Evolutionary conservation across 805 yeast genomes (phyloP).

Genomic region (Monosporozyma solicola): DNA sequence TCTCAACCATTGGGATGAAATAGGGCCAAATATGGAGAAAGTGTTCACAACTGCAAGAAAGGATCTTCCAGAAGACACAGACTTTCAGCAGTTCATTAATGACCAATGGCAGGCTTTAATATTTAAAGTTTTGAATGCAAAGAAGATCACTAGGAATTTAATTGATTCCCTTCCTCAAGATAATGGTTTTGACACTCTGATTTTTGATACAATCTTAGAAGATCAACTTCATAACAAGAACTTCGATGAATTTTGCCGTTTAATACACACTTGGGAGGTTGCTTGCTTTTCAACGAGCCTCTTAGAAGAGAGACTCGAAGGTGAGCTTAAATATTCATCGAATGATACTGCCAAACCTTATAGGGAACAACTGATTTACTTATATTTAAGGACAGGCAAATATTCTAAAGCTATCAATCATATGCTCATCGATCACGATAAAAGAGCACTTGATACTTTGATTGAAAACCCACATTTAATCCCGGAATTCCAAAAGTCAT

Average conservation of each 20-base stretch:
- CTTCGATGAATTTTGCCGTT: conserved; percentile 32
- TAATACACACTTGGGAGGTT: conserved; percentile 50
- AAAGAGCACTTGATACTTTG: conserved; percentile 47
- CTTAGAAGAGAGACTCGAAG: conserved; percentile 41
- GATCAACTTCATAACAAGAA: conserved; percentile 35
- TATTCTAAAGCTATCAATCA: conserved; percentile 58
- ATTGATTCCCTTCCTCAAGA: conserved; percentile 49
- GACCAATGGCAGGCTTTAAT: conserved; percentile 63
- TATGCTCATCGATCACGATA: conserved; percentile 47
- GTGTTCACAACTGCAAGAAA: conserved; percentile 24
- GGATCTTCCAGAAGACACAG: conserved; percentile 13
- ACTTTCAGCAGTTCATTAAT: conserved; percentile 17
- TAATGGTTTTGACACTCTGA: conserved; percentile 29
- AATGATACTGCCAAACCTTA: conserved; percentile 23
- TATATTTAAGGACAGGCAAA: conserved; percentile 50
- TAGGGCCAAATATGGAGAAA: conserved; percentile 35
- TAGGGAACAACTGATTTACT: conserved; percentile 38
- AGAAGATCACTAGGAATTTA: conserved; percentile 35
- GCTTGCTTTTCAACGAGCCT: conserved; percentile 39
- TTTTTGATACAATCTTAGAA: conserved; percentile 41
- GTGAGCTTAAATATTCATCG: conserved; percentile 25
- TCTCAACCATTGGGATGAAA: conserved; percentile 44
- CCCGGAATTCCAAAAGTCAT: conserved; percentile 35
- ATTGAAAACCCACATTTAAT: conserved; percentile 52
- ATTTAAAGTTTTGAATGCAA: conserved; percentile 40